Conservation (phyloP, 106 monocot genomes). For the Gastrodia elata region DNA sequence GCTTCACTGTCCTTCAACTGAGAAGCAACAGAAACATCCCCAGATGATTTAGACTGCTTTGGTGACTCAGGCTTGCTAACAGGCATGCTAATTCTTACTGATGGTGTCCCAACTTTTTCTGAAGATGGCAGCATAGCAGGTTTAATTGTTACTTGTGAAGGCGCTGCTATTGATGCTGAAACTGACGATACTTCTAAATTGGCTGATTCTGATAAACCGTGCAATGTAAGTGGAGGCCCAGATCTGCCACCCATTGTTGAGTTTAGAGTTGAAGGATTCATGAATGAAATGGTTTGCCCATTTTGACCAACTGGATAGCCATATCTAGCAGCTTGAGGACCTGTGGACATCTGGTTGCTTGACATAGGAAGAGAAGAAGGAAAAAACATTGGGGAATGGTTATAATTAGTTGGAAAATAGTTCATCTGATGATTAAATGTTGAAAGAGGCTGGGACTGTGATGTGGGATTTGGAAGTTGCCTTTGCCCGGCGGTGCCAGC, state of each 20-base stretch:
- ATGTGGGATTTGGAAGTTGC: constrained; percentile 13
- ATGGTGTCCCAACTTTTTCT: constrained; percentile 16
- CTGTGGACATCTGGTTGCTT: constrained; percentile 37
- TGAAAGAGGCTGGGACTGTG: constrained; percentile 17
- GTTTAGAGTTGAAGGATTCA: constrained; percentile 14
- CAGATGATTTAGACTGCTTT: constrained; percentile 9
- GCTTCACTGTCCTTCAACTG: constrained; percentile 11
- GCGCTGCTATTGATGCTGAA: constrained; percentile 14
- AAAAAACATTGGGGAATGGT: constrained; percentile 23
- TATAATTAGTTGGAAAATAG: constrained; percentile 29
- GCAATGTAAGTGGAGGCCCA: constrained; percentile 6
- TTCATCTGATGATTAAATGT: constrained; percentile 21
- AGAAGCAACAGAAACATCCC: constrained; percentile 4
- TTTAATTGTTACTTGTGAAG: constrained; percentile 28
- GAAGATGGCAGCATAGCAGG: constrained; percentile 6
- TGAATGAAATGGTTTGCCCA: constrained; percentile 37
- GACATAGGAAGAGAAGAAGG: constrained; percentile 28
- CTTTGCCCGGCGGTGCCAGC: constrained; percentile 9
- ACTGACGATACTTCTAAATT: constrained; percentile 21
- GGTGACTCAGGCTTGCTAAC: constrained; percentile 15
- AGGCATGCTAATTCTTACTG: constrained; percentile 32
- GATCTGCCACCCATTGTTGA: background rate
- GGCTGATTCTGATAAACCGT: constrained; percentile 18
- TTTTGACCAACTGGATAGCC: constrained; percentile 42
- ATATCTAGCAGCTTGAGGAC: constrained; percentile 34